A percentile compares a stretch with the other conserved stretches of the same genome.
Evolutionary conservation across 352 stramenopile species (phyloP).

Genomic region (Pythium dissotocum): DNA sequence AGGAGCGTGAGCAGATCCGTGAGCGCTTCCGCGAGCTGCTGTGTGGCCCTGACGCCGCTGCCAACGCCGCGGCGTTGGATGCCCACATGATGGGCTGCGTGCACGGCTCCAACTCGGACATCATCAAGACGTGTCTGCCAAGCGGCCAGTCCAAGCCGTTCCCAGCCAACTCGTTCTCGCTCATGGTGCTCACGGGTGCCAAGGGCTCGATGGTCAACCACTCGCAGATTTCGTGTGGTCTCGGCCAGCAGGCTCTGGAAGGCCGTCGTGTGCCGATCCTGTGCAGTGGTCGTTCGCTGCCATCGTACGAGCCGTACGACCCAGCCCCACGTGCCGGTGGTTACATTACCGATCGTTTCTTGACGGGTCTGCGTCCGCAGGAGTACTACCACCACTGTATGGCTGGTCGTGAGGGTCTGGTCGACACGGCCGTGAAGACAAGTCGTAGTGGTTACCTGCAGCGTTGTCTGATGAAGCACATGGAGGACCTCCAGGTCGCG

Average conservation of each 20-base stretch:
- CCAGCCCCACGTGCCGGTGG: slow-evolving; percentile 96
- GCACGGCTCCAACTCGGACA: slow-evolving; percentile 93
- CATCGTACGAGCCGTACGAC: slow-evolving; percentile 98
- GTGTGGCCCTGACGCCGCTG: slow-evolving; percentile 61
- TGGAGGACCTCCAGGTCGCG: slow-evolving; percentile 96
- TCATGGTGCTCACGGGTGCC: slow-evolving; percentile 99
- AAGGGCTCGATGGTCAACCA: slow-evolving; percentile 99
- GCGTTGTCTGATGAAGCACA: slow-evolving; percentile 98
- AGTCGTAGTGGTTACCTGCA: slow-evolving; percentile 99
- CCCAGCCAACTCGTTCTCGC: slow-evolving; percentile 98
- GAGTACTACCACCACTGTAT: slow-evolving; percentile 99
- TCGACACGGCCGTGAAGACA: slow-evolving; percentile 99
- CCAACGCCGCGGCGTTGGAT: slow-evolving; percentile 82
- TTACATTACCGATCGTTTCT: slow-evolving; percentile 99
- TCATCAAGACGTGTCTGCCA: slow-evolving; percentile 99
- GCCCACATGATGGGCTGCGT: slow-evolving; percentile 91
- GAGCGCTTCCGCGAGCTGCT: slow-evolving; percentile 78
- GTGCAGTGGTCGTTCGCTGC: slow-evolving; percentile 96
- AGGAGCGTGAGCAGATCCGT: slow-evolving; percentile 67
- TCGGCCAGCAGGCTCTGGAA: slow-evolving; percentile 99
- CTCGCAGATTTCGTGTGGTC: slow-evolving; percentile 97
- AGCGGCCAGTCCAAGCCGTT: slow-evolving; percentile 97
- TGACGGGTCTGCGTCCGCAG: slow-evolving; percentile 95
- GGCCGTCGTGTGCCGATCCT: slow-evolving; percentile 98
- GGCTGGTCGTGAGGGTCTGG: slow-evolving; percentile 98